Evolutionary conservation across 306 rosid species (phyloP).

Genomic region (Herpetospermum pedunculosum): DNA sequence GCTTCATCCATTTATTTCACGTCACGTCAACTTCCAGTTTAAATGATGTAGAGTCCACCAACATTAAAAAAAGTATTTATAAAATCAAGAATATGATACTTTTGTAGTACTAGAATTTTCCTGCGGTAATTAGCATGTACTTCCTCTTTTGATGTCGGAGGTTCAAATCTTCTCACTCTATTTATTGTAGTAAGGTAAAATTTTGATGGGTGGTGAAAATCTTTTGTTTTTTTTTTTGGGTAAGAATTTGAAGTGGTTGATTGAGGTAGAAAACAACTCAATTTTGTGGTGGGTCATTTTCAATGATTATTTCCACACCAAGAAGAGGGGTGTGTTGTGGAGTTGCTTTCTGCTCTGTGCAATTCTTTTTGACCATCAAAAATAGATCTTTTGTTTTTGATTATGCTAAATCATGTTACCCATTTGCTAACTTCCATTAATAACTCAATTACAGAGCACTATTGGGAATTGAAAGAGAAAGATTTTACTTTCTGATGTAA

Average conservation of each 20-base stretch:
- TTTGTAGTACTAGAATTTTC: too few species aligned
- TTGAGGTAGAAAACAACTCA: neutral
- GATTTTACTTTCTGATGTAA: neutral
- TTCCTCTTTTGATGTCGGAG: too few species aligned
- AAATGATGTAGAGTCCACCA: too few species aligned
- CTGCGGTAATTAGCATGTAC: too few species aligned
- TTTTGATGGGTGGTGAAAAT: neutral
- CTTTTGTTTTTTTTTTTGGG: neutral
- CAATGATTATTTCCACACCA: slow-evolving; percentile 5
- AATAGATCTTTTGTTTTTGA: neutral
- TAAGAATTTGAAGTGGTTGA: neutral
- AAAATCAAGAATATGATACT: too few species aligned
- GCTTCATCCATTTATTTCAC: too few species aligned
- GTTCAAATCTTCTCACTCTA: too few species aligned
- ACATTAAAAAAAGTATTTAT: too few species aligned
- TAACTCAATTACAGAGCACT: neutral
- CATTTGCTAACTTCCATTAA: neutral
- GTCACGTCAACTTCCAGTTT: too few species aligned
- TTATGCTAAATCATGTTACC: neutral
- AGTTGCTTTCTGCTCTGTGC: neutral
- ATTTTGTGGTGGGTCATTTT: slow-evolving; percentile 10
- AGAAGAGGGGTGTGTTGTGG: neutral
- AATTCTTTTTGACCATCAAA: slow-evolving; percentile 10
- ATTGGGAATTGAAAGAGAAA: neutral
- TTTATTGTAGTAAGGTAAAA: too few species aligned